Base-by-base conservation (phyloP, 345 rosid genomes). In the Syzygium aqueum region DNA sequence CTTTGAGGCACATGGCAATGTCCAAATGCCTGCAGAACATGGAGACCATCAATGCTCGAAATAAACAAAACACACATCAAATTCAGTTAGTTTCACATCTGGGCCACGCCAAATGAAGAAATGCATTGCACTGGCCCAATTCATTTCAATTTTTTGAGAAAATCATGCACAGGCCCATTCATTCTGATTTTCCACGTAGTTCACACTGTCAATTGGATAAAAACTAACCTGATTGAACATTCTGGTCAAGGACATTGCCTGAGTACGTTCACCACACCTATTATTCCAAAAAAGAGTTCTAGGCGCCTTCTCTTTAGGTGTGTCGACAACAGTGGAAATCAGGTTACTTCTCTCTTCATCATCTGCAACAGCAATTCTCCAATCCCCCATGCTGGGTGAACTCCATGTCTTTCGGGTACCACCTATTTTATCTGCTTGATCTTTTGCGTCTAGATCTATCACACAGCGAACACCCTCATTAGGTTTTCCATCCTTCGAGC, bases 221-320 rank as follows among this genome's bases (percentile, higher is more conserved):
- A 73, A 73, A 43, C 65, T 82, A 61, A 94, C 98, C 95, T 94
- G 93, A 87, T 93, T 91, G 90, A 91, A 89, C 80, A 89, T 86
- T 92, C 86, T 88, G 84, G 85, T 77, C 3, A 87, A 77, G 73
- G 92, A 89, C 84, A 88, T 93, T 49, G 86, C 87, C 56, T 84
- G 92, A 73, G 90, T 87, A 87, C 87, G 87, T 65, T 93, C 94
- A 85, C 92, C 90, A 88, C 87, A 93, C 87, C 93, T 91, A 86
- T 87, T 95, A 91, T 91, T 90, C 94, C 93, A 90, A 86, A 93
- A 93, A 84, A 90, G 57, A 87, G 92, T 91, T 89, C 90, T 95
- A n/a, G 85, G 87, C 23, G 95, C 94, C 89, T 94, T 96, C 87
- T 90, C 96, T 90, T 95, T 96, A 28, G 98, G 97, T 59, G 97